Conservation (phyloP, 2,329 filamentous ascomycete species). For the Teratosphaeriaceae sp. region DNA sequence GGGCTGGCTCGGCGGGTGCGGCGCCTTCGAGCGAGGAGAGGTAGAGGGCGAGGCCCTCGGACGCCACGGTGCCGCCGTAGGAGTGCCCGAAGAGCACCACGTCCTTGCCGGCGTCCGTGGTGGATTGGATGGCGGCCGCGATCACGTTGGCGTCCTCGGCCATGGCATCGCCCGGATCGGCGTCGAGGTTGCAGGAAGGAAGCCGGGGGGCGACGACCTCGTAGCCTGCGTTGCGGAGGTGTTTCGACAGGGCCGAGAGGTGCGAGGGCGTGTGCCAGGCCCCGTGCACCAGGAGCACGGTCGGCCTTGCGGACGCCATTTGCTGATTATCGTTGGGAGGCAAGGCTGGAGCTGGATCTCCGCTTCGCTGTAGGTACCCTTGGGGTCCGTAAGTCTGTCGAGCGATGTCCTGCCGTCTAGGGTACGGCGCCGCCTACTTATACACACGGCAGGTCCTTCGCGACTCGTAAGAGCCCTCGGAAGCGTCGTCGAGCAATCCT, state of each 20-base stretch:
- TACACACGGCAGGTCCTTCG: no score
- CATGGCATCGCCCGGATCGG: slow-evolving; percentile 1
- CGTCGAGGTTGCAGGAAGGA: neutral
- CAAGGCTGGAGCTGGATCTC: no score
- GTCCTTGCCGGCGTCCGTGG: neutral
- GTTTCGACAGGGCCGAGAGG: neutral
- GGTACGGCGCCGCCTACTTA: no score
- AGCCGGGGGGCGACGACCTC: neutral
- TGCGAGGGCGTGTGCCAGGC: slow-evolving; percentile 1
- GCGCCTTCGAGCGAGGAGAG: neutral
- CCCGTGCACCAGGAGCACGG: slow-evolving; percentile 1
- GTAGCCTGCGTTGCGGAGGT: neutral
- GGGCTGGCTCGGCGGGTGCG: neutral
- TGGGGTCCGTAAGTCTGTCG: no score
- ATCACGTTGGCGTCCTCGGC: neutral
- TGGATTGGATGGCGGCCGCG: neutral
- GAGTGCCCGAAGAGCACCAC: slow-evolving; percentile 2
- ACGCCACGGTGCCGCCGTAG: slow-evolving; percentile 1
- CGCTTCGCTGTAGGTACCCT: no score
- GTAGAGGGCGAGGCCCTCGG: neutral
- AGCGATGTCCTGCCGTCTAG: no score
- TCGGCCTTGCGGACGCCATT: neutral
- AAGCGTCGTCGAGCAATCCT: no score
- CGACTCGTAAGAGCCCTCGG: no score
- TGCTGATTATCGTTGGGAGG: no score